Percentiles rank a stretch among this genome's conserved stretches.
phyloP scores from a whole-genome alignment of 805 yeast genomes.

The Pichia deserticola region DNA sequence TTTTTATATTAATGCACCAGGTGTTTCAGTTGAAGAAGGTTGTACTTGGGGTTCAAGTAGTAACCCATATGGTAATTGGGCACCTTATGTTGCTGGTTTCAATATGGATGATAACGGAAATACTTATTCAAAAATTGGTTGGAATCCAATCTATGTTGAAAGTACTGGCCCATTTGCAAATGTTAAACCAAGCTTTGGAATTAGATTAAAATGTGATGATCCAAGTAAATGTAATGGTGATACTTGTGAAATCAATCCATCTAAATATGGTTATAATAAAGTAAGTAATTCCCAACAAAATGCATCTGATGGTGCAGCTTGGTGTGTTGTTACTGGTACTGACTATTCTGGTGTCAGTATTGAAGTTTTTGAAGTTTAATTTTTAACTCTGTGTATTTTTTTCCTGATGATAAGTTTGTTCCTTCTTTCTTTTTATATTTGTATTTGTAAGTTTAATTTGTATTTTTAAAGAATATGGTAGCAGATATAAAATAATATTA shows the following conservation, averaged over 20 bases:
- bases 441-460: too few relatives aligned
- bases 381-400: neutral
- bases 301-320: conserved; percentile 49
- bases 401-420: neutral
- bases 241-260: conserved; percentile 78
- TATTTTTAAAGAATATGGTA: too few relatives aligned
- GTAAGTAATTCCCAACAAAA: conserved; percentile 32
- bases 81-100: conserved; percentile 91
- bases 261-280: conserved; percentile 49
- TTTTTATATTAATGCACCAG: conserved; percentile 79
- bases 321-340: conserved; percentile 76
- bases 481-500: too few relatives aligned
- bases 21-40: conserved; percentile 65
- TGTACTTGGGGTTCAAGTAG: conserved; percentile 76
- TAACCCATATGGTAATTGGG: conserved; percentile 80
- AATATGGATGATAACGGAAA: conserved; percentile 63
- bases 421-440: neutral
- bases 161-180: conserved; percentile 44
- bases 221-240: conserved; percentile 63
- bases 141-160: conserved; percentile 83
- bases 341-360: conserved; percentile 57
- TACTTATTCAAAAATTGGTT: conserved; percentile 79
- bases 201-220: conserved; percentile 68
- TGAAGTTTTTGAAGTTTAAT: conserved; percentile 50
- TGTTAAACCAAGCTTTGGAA: conserved; percentile 58